phyloP scores from a whole-genome alignment of 2,329 filamentous ascomycete species.

The Plenodomus tracheiphilus region DNA sequence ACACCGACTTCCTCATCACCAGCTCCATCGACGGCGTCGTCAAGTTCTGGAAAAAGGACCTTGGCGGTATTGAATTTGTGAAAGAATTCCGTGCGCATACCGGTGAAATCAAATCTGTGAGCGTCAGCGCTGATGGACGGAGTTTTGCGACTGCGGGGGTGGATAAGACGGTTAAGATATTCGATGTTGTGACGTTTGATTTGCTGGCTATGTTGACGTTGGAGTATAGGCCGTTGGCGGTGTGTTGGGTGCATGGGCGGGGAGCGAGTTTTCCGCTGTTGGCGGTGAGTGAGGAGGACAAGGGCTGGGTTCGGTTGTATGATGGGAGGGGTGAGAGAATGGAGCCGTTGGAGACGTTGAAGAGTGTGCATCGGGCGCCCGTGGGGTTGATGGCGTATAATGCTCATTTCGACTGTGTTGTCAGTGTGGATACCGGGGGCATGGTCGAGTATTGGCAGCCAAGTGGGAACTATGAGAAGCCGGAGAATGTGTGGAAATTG shows the following conservation, averaged over 20 bases:
- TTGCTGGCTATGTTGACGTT: conserved; percentile 69
- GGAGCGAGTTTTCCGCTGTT: conserved; percentile 86
- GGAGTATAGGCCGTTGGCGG: conserved; percentile 71
- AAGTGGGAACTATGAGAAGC: conserved; percentile 80
- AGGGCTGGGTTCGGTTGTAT: conserved; percentile 76
- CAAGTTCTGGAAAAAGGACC: conserved; percentile 99
- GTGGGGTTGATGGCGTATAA: conserved; percentile 91
- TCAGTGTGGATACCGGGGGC: conserved; percentile 85
- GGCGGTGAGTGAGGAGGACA: conserved; percentile 76
- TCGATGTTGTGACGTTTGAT: conserved; percentile 77
- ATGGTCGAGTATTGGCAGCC: conserved; percentile 98
- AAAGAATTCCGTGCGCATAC: conserved; percentile 95
- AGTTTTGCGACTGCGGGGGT: conserved; percentile 88
- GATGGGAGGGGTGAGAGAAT: conserved; percentile 85
- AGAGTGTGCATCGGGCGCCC: conserved; percentile 76
- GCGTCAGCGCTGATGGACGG: conserved; percentile 83
- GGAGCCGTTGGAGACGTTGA: conserved; percentile 75
- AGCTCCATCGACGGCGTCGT: conserved; percentile 93
- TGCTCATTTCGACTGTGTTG: conserved; percentile 81
- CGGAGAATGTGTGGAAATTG: conserved; percentile 85
- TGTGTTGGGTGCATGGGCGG: conserved; percentile 88
- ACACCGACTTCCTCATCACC: conserved; percentile 94
- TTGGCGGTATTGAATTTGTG: conserved; percentile 90
- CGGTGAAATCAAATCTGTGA: conserved; percentile 81
- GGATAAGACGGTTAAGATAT: conserved; percentile 79